Evolutionary conservation across 257 asterid species (phyloP).

Genomic region (Rhazya stricta): DNA sequence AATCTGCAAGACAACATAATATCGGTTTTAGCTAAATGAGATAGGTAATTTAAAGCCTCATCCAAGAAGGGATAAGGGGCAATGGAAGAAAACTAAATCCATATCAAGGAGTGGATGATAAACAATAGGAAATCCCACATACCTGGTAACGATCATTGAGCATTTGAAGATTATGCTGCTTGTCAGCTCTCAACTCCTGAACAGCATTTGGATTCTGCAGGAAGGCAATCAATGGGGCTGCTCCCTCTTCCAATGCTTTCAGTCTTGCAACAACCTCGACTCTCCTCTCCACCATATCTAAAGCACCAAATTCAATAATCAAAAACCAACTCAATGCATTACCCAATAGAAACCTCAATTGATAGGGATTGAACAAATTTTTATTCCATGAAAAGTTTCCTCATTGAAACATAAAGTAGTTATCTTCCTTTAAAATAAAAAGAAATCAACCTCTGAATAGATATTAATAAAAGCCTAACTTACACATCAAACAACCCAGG

Average conservation of each 20-base stretch:
- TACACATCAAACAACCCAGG: background rate
- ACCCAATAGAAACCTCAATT: background rate
- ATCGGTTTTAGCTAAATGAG: constrained; percentile 4
- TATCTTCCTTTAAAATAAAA: background rate
- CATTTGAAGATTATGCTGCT: constrained; percentile 90
- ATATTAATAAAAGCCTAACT: background rate
- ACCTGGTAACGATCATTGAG: constrained; percentile 94
- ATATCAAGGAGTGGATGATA: background rate
- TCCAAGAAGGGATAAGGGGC: background rate
- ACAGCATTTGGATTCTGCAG: constrained; percentile 84
- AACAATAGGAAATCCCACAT: background rate
- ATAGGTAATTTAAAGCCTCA: background rate
- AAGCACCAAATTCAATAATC: constrained; percentile 12
- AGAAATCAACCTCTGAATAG: background rate
- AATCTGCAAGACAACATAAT: constrained; percentile 44
- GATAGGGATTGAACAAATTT: background rate
- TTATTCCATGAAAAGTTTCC: background rate
- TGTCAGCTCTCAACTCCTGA: constrained; percentile 88
- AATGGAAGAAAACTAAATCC: background rate
- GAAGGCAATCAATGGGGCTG: constrained; percentile 76
- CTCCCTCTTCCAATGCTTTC: constrained; percentile 85
- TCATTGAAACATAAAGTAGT: background rate
- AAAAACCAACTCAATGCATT: background rate
- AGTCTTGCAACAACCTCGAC: constrained; percentile 88
- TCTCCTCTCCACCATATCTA: constrained; percentile 95